Evolutionary conservation across 148 eudicot genomes (phyloP), one percentile per base, ranked within the genome.

Genomic region (Spergularia bocconei): DNA sequence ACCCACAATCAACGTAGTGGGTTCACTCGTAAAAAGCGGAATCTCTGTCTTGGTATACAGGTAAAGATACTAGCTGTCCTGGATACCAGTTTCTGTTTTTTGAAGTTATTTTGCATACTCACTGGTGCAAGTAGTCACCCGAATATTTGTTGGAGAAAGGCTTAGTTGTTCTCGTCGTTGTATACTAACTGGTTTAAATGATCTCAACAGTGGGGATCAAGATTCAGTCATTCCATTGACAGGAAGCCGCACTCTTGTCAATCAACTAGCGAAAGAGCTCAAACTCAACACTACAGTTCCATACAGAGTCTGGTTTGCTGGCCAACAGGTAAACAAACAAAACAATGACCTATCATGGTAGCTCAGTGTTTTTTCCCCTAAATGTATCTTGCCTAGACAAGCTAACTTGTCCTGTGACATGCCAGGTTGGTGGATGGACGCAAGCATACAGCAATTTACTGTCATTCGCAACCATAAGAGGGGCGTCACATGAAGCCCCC

Each of bases 391-490:
- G 48, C 48, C 2, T 57, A 19, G 61, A 29, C 29, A 44, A 62
- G 13, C 44, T 12, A 62, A 3, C 7, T 47, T 29, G 41, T 48
- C 54, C 16, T 57, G 50, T 16, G 68, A 20, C 36, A 48, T 55
- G 57, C 81, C 21, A 93, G 98, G 98, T 93, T 50, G 98, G 98
- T 4, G 98, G 98, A 60, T 93, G 98, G 98, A 93, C 98, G 11
- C 85, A 89, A 79, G 93, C 86, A 56, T 93, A 89, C 23, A 96
- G 93, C 10, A 70, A 84, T 20, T 79, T 85, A 38, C 79, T 93
- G 33, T 87, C 93, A 19, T 93, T 93, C 64, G 98, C 98, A 25
- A 93, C 98, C 11, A 77, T 93, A 56, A 79, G 98, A 87, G 98
- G 98, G 5, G 98, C 98, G 13, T 84, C 98, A 25, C 98, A 93